Evolutionary conservation across 2,329 filamentous ascomycete species (phyloP).

Genomic region (Alternaria sp.): DNA sequence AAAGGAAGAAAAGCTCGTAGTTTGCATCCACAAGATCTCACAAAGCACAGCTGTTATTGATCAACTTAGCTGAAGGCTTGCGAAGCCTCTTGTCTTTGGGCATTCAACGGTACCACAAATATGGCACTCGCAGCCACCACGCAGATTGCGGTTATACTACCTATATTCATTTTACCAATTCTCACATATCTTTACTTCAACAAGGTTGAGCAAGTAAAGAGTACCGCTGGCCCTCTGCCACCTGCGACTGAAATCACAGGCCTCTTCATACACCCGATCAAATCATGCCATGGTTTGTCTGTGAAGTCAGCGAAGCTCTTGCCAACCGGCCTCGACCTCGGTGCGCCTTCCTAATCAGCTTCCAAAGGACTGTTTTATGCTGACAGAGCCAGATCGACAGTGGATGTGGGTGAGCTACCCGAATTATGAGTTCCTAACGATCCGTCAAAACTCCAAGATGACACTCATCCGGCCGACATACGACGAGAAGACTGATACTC

Average conservation of each 20-base stretch:
- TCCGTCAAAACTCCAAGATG: constrained; percentile 68
- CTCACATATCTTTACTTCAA: constrained; percentile 42
- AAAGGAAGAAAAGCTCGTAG: not conserved
- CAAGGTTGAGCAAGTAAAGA: constrained; percentile 19
- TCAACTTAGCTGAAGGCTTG: not conserved
- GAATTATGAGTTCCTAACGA: constrained; percentile 66
- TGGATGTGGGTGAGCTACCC: constrained; percentile 71
- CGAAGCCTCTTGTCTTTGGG: not conserved
- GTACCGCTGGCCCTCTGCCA: constrained; percentile 39
- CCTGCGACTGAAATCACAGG: constrained; percentile 54
- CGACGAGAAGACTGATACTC: constrained; percentile 53
- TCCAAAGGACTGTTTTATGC: not conserved
- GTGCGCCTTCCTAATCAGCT: constrained; percentile 19
- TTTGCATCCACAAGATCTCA: not conserved
- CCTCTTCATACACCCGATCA: constrained; percentile 70
- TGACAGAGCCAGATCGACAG: constrained; percentile 60
- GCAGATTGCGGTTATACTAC: constrained; percentile 36
- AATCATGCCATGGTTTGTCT: constrained; percentile 70
- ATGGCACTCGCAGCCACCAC: constrained; percentile 38
- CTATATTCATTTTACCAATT: constrained; percentile 41
- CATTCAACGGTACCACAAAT: not conserved
- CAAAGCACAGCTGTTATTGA: not conserved
- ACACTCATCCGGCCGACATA: constrained; percentile 67
- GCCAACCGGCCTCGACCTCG: constrained; percentile 65
- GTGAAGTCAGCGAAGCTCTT: constrained; percentile 61